phyloP scores from a whole-genome alignment of 805 yeast species.

The Yarrowia sp. region DNA sequence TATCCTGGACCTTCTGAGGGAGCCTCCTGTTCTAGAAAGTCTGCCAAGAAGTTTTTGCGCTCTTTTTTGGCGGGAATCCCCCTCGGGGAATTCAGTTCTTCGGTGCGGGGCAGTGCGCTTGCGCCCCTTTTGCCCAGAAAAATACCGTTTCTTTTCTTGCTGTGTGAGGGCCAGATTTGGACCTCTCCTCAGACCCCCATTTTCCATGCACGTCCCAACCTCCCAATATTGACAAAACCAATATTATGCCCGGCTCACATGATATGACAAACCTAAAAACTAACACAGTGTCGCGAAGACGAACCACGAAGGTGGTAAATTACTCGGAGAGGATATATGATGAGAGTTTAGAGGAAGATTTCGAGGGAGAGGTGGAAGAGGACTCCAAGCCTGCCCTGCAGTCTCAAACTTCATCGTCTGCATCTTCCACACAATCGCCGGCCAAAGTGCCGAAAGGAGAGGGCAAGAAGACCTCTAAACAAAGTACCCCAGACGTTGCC shows the following conservation, averaged over 20 bases:
- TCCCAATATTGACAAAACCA: slow-evolving; percentile 17
- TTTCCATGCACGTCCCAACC: slow-evolving; percentile 17
- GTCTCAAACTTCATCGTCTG: neutral
- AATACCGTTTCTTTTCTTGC: neutral
- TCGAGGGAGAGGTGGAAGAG: neutral
- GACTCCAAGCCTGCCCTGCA: neutral
- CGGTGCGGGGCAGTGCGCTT: neutral
- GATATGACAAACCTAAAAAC: neutral
- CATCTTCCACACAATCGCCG: slow-evolving; percentile 2
- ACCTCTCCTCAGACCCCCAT: neutral
- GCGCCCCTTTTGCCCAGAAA: neutral
- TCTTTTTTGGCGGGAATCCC: neutral
- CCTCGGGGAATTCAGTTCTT: neutral
- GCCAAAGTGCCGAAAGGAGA: neutral
- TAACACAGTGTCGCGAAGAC: slow-evolving; percentile 24
- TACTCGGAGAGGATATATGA: slow-evolving; percentile 17
- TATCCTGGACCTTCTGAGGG: neutral
- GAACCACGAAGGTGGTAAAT: slow-evolving; percentile 20
- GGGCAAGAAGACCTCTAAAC: slow-evolving; percentile 8
- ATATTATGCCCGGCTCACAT: neutral
- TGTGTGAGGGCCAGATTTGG: neutral
- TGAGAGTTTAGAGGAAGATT: slow-evolving; percentile 14
- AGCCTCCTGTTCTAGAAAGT: neutral
- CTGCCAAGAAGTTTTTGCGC: neutral
- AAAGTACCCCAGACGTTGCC: neutral